Evolutionary conservation across 2,329 filamentous ascomycete genomes (phyloP), one percentile per base, ranked within the genome.

Genomic region (Corinectria fuckeliana): DNA sequence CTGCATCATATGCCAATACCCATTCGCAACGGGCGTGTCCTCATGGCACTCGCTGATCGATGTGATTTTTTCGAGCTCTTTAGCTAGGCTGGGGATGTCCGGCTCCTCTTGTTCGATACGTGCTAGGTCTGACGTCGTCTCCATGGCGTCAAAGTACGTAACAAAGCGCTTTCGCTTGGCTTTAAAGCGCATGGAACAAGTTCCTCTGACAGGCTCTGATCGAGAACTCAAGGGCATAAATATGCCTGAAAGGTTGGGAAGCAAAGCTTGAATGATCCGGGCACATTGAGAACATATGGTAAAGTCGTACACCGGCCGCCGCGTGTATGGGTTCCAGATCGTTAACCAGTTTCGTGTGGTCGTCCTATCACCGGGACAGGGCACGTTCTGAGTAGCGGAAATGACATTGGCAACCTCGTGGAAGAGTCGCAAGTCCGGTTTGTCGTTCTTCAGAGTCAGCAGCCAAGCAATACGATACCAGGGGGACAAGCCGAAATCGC

Each of bases 391-490:
- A 4, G 84, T 81, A 2, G 84, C 79, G 5, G 70, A 51, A 14
- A 68, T 62, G 36, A 92, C 83, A 9, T 85, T 82, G 5, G 89
- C 88, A 30, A 97, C 81, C 34, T 85, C 83, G 58, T 89, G 85
- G 26, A 97, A 81, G 5, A 96, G 77, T 11, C 85, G 84, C 38
- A 95, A 77, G 64, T 92, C 87, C 3, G 83, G 80, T 16, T 85
- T 80, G 11, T 86, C 78, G 65, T 91, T 86, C 74, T 93, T 92
- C 51, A 91, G 78, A 2, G 88, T 93, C 62, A 96, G 82, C 3
- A 93, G 82, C 87, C 91, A 96, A 1, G 93, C 93, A 36, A 97
- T 87, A 25, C 91, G 88, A 68, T 92, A 89, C 92, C 93, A 97
- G 1, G 89, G 86, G 0, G 82, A 83, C 11, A 86, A 83, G 26